Evolutionary conservation across 768 basidiomycete genomes (phyloP), one percentile per base, ranked within the genome.

Genomic region (Suillus subaureus): DNA sequence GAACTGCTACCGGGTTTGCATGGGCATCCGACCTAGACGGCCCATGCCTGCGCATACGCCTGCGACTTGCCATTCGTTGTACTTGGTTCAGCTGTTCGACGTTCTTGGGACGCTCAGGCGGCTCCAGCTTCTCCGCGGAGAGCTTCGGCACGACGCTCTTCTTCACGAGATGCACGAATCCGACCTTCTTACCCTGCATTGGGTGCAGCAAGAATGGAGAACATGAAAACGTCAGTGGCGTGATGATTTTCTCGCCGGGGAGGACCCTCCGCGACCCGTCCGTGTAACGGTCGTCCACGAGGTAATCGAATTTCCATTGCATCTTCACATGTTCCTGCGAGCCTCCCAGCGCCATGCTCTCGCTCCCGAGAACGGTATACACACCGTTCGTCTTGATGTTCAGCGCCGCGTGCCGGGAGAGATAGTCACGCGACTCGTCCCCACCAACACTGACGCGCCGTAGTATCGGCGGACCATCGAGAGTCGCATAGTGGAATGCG

Each of bases 221-320:
- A 71, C 93, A 94, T 21, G 87, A 84, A 74, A 94, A 93, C 21
- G 85, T 85, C 28, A 94, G 75, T 3, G 93, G 93, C 2, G 87
- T 90, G 64, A 93, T 71, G 2, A 80, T 81, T 78, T 90, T 92
- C 77, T 94, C 94, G 18, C 90, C 91, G 7, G 83, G 79, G n/a
- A 77, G 71, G 21, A 79, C 70, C 65, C 79, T 82, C 28, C 85
- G 84, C 5, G 81, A 79, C 8, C 74, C 73, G 28, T 85, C 81
- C 28, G 78, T 76, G 62, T 79, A 76, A 39, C 86, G 81, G 68
- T 92, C 87, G 47, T 85, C 84, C 12, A 96, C 90, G 39, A 88
- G 71, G 73, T 96, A 96, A 63, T 92, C 90, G 68, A 96, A 90
- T 64, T 86, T 85, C 94, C 94, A 95, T 28, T 79, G 78, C 21